phyloP scores from a whole-genome alignment of 805 yeast genomes.

The Saccharomycopsis sp. region DNA sequence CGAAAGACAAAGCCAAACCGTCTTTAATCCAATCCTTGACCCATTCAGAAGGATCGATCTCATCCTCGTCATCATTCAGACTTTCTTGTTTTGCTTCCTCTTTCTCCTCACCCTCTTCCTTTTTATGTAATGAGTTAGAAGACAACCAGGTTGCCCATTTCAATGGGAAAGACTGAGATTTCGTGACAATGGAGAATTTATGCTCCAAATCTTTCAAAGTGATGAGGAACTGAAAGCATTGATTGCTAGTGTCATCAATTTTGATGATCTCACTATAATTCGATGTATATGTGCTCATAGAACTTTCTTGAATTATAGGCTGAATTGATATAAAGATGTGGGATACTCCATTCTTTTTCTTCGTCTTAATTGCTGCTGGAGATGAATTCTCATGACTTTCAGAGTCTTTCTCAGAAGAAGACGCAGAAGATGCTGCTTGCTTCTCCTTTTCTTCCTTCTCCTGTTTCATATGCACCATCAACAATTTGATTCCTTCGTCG shows the following conservation, averaged over 20 bases:
- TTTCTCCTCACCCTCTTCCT: constrained; percentile 25
- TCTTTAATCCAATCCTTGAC: constrained; percentile 71
- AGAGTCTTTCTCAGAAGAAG: constrained; percentile 8
- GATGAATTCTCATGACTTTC: constrained; percentile 22
- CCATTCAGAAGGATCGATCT: constrained; percentile 76
- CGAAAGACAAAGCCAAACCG: constrained; percentile 74
- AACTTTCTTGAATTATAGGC: constrained; percentile 40
- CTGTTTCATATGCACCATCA: constrained; percentile 25
- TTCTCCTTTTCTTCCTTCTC: constrained; percentile 27
- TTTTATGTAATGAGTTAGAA: constrained; percentile 29
- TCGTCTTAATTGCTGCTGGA: constrained; percentile 21
- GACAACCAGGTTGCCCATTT: constrained; percentile 95
- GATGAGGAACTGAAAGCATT: constrained; percentile 68
- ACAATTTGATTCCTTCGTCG: constrained; percentile 57
- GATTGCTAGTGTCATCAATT: constrained; percentile 35
- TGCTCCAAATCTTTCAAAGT: constrained; percentile 75
- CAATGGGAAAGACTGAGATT: constrained; percentile 85
- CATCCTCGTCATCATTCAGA: constrained; percentile 38
- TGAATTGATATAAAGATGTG: constrained; percentile 67
- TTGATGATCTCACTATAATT: constrained; percentile 26
- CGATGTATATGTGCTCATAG: constrained; percentile 24
- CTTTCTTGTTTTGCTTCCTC: constrained; percentile 27
- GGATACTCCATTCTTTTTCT: constrained; percentile 33
- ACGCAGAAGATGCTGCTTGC: constrained; percentile 20
- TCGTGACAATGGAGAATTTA: constrained; percentile 61